Conservation (phyloP, 2,329 filamentous ascomycete species). For the Hypoxylon sp. region DNA sequence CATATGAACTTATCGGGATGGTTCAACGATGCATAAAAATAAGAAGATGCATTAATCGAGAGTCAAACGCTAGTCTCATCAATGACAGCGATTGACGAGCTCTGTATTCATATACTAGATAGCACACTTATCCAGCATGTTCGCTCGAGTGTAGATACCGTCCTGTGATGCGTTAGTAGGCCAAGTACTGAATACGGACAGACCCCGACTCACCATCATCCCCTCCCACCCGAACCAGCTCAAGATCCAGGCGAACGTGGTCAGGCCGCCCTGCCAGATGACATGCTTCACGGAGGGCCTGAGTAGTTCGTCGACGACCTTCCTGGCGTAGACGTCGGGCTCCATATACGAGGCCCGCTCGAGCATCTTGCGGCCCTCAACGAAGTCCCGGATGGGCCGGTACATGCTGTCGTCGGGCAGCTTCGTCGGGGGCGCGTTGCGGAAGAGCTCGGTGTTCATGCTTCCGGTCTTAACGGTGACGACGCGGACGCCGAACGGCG, state of each 20-base stretch:
- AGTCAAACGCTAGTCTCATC: slow-evolving; percentile 59
- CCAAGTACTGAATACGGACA: too few relatives aligned
- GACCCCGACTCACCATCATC: slow-evolving; percentile 32
- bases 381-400: slow-evolving; percentile 28
- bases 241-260: slow-evolving; percentile 36
- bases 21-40: neutral
- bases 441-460: slow-evolving; percentile 34
- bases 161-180: slow-evolving; percentile 19
- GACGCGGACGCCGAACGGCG: slow-evolving; percentile 39
- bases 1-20: too few relatives aligned
- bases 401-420: slow-evolving; percentile 39
- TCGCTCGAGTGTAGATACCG: slow-evolving; percentile 15
- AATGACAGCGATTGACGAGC: slow-evolving; percentile 60
- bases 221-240: slow-evolving; percentile 42
- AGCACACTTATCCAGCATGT: slow-evolving; percentile 18
- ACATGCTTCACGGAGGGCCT: slow-evolving; percentile 31
- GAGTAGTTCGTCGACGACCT: slow-evolving; percentile 32
- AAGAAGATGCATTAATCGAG: slow-evolving; percentile 49
- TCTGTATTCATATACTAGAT: neutral
- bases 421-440: slow-evolving; percentile 30
- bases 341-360: slow-evolving; percentile 22
- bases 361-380: slow-evolving; percentile 35
- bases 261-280: slow-evolving; percentile 37
- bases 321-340: slow-evolving; percentile 33
- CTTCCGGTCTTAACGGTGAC: slow-evolving; percentile 40